Evolutionary conservation across 2,329 filamentous ascomycete genomes (phyloP), one percentile per base, ranked within the genome.

Genomic region (Cryphonectria radicalis): DNA sequence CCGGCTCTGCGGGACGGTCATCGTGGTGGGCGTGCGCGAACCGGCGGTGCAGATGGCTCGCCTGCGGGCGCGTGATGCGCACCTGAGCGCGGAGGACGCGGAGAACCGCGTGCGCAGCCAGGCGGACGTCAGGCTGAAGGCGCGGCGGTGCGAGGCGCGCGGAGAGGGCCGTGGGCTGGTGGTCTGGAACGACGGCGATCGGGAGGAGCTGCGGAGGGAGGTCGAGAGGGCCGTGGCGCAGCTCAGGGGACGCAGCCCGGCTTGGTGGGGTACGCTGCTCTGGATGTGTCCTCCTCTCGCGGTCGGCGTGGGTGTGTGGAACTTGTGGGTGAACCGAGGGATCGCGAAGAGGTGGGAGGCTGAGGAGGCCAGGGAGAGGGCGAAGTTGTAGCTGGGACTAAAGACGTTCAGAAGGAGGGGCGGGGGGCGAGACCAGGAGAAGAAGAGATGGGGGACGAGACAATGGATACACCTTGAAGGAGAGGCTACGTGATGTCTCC

Each of bases 171-270:
- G 86, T 64, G 95, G 95, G 0, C 87, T 94, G 4, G 93, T 98
- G 46, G 87, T 99, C 35, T 96, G 93, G 93, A 99, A 99, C 82
- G 95, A 98, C 82, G 89, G 89, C 2, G 89, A 89, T 63, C 90
- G 86, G 77, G 90, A 90, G 50, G 89, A 94, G 73, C 80, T 99
- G 77, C 87, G 88, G 80, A 80, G 78, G 66, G 90, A 93, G 79
- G 83, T 98, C 14, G 85, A 86, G 67, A 84, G 82, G 72, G 92
- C 91, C 10, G 89, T 98, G 83, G 78, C 77, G 4, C 85, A 86
- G 72, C 82, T 98, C 53, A 86, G 84, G 76, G 83, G 77, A 63
- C 81, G 82, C 25, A 96, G 92, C 79, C 93, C 93, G 8, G 81
- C 83, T 73, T 97, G 94, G 93, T 98, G 96, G 95, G 89, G 89